phyloP scores from a whole-genome alignment of 306 rosid species.

The Bauhinia variegata region DNA sequence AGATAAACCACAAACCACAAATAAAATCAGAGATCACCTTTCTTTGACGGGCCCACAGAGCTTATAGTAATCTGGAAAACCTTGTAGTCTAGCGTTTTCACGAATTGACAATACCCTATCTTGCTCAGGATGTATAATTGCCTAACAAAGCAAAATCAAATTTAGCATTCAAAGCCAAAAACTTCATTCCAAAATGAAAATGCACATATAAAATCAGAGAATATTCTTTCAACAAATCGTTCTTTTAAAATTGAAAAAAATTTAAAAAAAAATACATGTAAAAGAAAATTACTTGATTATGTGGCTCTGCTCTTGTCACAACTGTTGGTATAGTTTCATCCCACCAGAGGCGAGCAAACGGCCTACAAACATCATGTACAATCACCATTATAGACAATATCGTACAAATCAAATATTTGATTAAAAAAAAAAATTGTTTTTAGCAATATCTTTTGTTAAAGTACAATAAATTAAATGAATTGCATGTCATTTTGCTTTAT shows the following conservation, averaged over 20 bases:
- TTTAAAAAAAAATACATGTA: not conserved
- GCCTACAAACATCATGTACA: constrained; percentile 44
- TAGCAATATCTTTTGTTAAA: no score
- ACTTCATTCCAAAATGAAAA: not conserved
- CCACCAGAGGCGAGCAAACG: constrained; percentile 94
- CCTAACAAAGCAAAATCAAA: constrained; percentile 41
- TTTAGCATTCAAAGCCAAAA: not conserved
- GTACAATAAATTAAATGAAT: no score
- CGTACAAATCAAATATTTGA: no score
- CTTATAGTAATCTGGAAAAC: constrained; percentile 84
- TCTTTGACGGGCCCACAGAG: constrained; percentile 70
- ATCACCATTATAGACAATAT: no score
- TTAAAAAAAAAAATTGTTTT: no score
- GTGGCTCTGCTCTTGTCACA: constrained; percentile 72
- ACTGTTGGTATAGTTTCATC: constrained; percentile 95
- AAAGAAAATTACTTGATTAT: constrained; percentile 55
- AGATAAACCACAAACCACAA: not conserved
- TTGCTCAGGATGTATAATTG: constrained; percentile 74
- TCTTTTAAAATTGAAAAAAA: not conserved
- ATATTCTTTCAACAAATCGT: not conserved
- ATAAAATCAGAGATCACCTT: constrained; percentile 46
- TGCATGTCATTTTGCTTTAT: no score
- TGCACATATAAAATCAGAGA: not conserved
- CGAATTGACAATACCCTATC: constrained; percentile 74
- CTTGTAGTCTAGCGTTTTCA: constrained; percentile 93